These are phyloP conservation scores for Alternaria brassicae DNA, from an alignment of 2,329 filamentous ascomycete species.

Conservation along the genomic window DNA sequence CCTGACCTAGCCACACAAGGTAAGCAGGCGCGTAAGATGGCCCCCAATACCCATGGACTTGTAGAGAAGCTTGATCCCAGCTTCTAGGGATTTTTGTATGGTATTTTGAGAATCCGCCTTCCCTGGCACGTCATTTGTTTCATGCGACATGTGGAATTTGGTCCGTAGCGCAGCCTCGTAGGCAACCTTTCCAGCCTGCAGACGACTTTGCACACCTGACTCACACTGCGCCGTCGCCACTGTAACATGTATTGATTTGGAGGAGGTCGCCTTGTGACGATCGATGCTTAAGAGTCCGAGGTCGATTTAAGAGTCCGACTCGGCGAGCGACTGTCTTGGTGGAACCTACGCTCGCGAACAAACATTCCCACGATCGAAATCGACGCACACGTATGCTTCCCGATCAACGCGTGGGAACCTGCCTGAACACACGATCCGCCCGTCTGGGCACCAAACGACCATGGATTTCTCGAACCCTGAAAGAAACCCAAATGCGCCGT, in stretches of 20 bases:
- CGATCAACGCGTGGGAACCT: neutral
- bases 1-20: conserved; percentile 12
- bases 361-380: neutral
- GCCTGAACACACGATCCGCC: neutral
- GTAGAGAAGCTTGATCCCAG: conserved; percentile 9
- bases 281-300: conserved; percentile 8
- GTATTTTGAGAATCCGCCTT: neutral
- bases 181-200: conserved; percentile 11
- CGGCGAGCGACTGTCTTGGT: neutral
- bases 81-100: neutral
- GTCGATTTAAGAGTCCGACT: neutral
- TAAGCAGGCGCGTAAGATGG: conserved; percentile 21
- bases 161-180: conserved; percentile 22
- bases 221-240: conserved; percentile 19
- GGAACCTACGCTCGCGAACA: conserved; percentile 1
- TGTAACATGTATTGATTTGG: conserved; percentile 1
- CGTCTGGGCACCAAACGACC: neutral
- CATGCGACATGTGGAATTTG: conserved; percentile 5
- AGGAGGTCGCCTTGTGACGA: conserved; percentile 10
- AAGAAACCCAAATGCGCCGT: conserved; percentile 42
- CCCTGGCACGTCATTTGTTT: conserved; percentile 11
- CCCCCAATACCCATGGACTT: conserved; percentile 16
- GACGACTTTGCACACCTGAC: conserved; percentile 15
- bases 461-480: conserved; percentile 40
- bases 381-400: neutral